Evolutionary conservation across 1,284 basidiomycete species (phyloP), one percentile per base, ranked within the genome.

Genomic region (Sanghuangporus baumii): DNA sequence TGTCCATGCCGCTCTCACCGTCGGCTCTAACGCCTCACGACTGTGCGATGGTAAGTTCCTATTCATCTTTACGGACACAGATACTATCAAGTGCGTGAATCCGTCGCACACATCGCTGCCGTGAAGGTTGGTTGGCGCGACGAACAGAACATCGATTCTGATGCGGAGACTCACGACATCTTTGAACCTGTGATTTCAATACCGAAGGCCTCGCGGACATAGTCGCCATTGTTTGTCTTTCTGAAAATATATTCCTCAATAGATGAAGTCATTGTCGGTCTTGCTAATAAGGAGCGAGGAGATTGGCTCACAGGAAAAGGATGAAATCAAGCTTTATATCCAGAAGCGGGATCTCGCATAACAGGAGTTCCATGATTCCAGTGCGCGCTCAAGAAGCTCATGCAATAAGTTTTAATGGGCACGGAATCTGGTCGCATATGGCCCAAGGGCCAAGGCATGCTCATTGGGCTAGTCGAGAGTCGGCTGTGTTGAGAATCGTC

Each of bases 41-140:
- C 34, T 64, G 5, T 12, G 20, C 9, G n/a, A 38, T 7, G 37
- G 40, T 4, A 37, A 40, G 12, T 14, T 31, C 3, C 26, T 31
- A 5, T 31, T 31, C 26, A 31, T 31, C 26, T 31, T 31, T 31
- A 31, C 26, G 26, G 23, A 6, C 18, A 43, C 55, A 43, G 20
- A 41, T n/a, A 55, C 48, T 16, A 55, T 61, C 14, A 66, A 41
- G 54, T 61, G 59, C 37, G 62, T 46, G 47, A 64, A 66, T 20
- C 65, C 65, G 36, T 66, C 65, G 26, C 26, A 31, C 26, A 31
- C 3, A 31, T 31, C 26, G 26, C 26, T 31, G 26, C 3, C 26
- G 26, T 8, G 43, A 46, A 46, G 55, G 12, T 18, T 57, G 40
- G 2, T 40, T 26, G 6, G 20, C 1, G 26, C 18, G 23, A 41